Conservation (phyloP, 768 basidiomycete species). For the Cystobasidium tubakii region DNA sequence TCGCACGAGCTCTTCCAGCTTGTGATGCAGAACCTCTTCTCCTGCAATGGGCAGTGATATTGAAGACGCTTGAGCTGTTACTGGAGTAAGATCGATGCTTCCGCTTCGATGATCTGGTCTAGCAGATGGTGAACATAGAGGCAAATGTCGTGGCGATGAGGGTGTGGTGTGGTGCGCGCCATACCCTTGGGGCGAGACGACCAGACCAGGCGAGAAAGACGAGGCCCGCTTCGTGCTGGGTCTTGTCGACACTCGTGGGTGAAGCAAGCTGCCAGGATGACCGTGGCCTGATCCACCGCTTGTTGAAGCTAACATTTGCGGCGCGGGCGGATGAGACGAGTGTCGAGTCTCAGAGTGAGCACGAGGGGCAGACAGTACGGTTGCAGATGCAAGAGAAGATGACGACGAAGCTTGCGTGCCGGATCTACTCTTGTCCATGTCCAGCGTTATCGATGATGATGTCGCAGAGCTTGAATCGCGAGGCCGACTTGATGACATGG, state of each 20-base stretch:
- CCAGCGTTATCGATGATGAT: not conserved
- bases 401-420: not conserved
- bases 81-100: not conserved
- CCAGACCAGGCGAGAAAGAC: constrained; percentile 3
- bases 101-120: constrained; percentile 1
- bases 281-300: not conserved
- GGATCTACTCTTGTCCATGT: not conserved
- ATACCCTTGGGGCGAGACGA: not conserved
- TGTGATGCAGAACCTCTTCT: not conserved
- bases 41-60: not conserved
- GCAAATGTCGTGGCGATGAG: not conserved
- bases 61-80: not conserved
- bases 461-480: constrained; percentile 2
- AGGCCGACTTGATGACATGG: not conserved
- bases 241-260: not conserved
- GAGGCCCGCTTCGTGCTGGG: constrained; percentile 14
- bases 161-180: not conserved
- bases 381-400: not conserved
- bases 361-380: not conserved
- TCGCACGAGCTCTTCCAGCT: not conserved
- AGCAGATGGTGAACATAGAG: not conserved
- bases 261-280: not conserved
- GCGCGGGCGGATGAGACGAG: not conserved
- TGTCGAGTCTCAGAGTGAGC: not conserved
- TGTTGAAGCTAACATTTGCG: not conserved